Evolutionary conservation across 2,329 filamentous ascomycete species (phyloP).

Genomic region (Phialemoniopsis sp.): DNA sequence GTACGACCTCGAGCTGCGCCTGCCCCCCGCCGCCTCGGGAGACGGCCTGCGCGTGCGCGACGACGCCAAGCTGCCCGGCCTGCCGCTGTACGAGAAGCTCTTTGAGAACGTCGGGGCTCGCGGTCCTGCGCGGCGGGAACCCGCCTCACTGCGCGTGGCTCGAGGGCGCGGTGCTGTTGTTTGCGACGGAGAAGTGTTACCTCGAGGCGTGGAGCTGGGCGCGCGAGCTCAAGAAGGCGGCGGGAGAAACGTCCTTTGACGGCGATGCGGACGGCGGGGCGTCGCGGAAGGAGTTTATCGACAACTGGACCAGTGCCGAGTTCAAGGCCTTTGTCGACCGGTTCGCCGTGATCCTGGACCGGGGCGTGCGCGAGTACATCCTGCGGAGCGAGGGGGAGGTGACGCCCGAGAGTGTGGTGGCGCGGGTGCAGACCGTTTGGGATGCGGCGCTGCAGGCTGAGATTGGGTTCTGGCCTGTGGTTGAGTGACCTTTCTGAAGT

Average conservation of each 20-base stretch:
- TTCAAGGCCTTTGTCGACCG: conserved; percentile 56
- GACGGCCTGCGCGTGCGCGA: conserved; percentile 16
- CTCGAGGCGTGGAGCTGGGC: conserved; percentile 55
- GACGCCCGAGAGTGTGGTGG: conserved; percentile 26
- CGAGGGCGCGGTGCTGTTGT: conserved; percentile 69
- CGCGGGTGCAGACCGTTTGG: conserved; percentile 39
- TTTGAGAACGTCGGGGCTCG: conserved; percentile 29
- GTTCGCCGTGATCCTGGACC: conserved; percentile 51
- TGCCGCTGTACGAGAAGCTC: conserved; percentile 36
- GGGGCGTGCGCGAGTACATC: conserved; percentile 34
- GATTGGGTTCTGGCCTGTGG: conserved; percentile 52
- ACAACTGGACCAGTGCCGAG: conserved; percentile 61
- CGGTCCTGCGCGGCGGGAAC: background rate
- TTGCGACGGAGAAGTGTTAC: conserved; percentile 69
- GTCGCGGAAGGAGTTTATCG: conserved; percentile 60
- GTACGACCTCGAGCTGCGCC: conserved; percentile 51
- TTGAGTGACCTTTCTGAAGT: conserved; percentile 10
- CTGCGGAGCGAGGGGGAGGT: conserved; percentile 22
- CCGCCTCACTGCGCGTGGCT: conserved; percentile 32
- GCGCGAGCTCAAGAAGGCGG: conserved; percentile 6
- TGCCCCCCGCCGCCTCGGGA: conserved; percentile 11
- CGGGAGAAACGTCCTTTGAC: conserved; percentile 2
- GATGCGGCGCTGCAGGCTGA: conserved; percentile 51
- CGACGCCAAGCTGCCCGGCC: conserved; percentile 31
- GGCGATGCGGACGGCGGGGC: conserved; percentile 60